Evolutionary conservation across 192 early-diverging fungal species (phyloP).

Genomic region (Coemansia sp.): DNA sequence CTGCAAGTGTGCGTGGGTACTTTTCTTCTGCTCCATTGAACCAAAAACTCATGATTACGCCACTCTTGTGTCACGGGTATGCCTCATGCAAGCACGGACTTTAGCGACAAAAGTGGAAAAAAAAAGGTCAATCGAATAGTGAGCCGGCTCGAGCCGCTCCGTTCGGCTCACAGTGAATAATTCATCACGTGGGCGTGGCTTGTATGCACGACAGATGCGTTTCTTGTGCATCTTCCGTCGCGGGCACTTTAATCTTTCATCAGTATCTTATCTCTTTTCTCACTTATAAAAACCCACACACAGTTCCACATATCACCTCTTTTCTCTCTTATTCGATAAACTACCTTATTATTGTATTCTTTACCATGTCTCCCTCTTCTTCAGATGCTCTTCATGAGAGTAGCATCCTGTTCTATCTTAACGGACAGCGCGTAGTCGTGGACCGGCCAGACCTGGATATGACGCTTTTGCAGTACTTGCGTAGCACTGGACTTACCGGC

Average conservation of each 20-base stretch:
- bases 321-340: neutral
- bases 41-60: neutral
- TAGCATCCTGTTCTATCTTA: slow-evolving; percentile 63
- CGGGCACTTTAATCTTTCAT: neutral
- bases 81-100: neutral
- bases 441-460: slow-evolving; percentile 66
- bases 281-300: neutral
- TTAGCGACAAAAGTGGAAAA: neutral
- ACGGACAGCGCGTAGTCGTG: slow-evolving; percentile 60
- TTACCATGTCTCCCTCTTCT: neutral
- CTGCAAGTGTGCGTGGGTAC: neutral
- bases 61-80: neutral
- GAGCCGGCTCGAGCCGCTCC: too few relatives aligned
- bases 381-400: neutral
- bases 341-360: neutral
- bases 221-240: neutral
- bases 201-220: neutral
- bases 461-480: slow-evolving; percentile 71
- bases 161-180: too few relatives aligned
- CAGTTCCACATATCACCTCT: neutral
- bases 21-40: neutral
- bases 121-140: too few relatives aligned
- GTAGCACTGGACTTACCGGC: slow-evolving; percentile 67
- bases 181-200: neutral
- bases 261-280: neutral